A percentile compares a stretch with the other conserved stretches of the same genome.
phyloP scores from a whole-genome alignment of 164 flowering plant genomes.

The Brasenia schreberi region DNA sequence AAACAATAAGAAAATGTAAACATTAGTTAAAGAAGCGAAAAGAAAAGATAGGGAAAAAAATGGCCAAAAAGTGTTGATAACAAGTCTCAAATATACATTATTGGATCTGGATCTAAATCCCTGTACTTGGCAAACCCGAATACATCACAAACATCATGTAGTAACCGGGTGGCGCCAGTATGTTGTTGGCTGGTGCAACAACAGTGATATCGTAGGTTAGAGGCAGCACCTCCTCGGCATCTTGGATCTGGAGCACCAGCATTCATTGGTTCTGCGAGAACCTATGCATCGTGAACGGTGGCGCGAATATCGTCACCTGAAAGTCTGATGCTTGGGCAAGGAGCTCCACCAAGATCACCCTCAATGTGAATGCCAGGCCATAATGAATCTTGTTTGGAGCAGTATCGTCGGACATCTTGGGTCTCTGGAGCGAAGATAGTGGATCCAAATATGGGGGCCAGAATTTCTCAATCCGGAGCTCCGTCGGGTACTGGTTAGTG shows the following conservation, averaged over 20 bases:
- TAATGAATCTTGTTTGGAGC: conserved; percentile 13
- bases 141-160: conserved; percentile 43
- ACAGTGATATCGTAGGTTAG: conserved; percentile 8
- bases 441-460: conserved; percentile 67
- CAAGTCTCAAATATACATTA: conserved; percentile 1
- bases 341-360: conserved; percentile 1
- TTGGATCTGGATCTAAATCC: conserved; percentile 32
- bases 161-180: conserved; percentile 46
- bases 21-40: too few relatives aligned
- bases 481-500: conserved; percentile 46
- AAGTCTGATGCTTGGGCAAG: conserved; percentile 6
- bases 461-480: conserved; percentile 64
- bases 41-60: too few relatives aligned
- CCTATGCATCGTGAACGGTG: conserved; percentile 81
- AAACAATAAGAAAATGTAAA: too few relatives aligned
- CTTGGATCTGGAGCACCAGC: conserved; percentile 15
- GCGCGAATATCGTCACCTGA: conserved; percentile 44
- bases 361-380: conserved; percentile 14
- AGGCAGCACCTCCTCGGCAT: conserved; percentile 1
- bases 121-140: conserved; percentile 38
- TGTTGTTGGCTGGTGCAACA: conserved; percentile 16
- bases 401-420: conserved; percentile 6
- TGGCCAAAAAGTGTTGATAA: too few relatives aligned
- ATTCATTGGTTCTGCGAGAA: conserved; percentile 61
- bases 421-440: conserved; percentile 10